Evolutionary conservation across 2,329 filamentous ascomycete genomes (phyloP).

Genomic region (Trematosphaeria pertusa): DNA sequence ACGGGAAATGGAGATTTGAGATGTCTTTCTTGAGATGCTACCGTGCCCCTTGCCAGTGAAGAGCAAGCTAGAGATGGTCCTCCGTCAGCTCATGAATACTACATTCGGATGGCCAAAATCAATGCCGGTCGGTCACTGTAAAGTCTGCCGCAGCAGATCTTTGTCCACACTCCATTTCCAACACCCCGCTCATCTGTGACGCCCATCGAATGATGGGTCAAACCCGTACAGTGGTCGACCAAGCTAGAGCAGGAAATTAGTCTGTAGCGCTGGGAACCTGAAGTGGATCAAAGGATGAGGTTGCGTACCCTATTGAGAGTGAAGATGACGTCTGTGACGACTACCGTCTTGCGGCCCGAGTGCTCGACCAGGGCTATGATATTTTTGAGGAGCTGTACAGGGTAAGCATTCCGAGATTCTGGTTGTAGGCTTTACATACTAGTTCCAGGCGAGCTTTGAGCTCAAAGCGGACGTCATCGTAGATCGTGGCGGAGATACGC

Average conservation of each 20-base stretch:
- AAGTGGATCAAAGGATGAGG: not conserved
- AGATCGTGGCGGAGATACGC: conserved; percentile 70
- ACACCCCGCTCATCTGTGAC: too few relatives aligned
- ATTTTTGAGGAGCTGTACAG: conserved; percentile 29
- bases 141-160: too few relatives aligned
- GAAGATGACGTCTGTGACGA: conserved; percentile 40
- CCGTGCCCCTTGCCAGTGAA: too few relatives aligned
- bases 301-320: conserved; percentile 39
- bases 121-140: not conserved
- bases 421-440: conserved; percentile 5
- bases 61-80: too few relatives aligned
- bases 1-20: too few relatives aligned
- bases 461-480: conserved; percentile 64
- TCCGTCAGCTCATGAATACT: too few relatives aligned
- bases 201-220: conserved; percentile 21
- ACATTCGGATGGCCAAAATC: not conserved
- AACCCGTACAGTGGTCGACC: conserved; percentile 35
- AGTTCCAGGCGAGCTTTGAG: conserved; percentile 58
- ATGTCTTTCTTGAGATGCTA: too few relatives aligned
- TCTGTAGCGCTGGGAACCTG: too few relatives aligned
- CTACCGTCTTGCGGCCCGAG: conserved; percentile 36
- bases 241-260: conserved; percentile 19
- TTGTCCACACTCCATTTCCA: too few relatives aligned
- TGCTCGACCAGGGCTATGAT: conserved; percentile 34
- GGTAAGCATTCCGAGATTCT: conserved; percentile 6